Evolutionary conservation across 140 eudicot genomes (phyloP).

Genomic region (Stevia rebaudiana): DNA sequence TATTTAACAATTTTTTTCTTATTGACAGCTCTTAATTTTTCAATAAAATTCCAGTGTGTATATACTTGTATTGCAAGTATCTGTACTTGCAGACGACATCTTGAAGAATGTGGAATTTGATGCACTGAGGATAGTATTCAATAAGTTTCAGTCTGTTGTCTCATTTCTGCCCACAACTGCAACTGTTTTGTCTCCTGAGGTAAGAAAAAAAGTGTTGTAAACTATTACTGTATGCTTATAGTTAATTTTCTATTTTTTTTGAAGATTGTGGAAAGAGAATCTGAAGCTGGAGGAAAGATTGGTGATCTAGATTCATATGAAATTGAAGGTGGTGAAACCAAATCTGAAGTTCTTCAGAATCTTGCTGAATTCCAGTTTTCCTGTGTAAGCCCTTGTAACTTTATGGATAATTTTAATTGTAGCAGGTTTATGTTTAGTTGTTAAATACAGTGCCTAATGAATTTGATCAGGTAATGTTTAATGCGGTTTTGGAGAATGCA

Average conservation of each 20-base stretch:
- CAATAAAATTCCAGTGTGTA: neutral
- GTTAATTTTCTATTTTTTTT: slow-evolving; percentile 4
- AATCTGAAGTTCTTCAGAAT: slow-evolving; percentile 92
- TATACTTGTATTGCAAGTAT: slow-evolving; percentile 46
- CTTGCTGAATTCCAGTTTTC: slow-evolving; percentile 89
- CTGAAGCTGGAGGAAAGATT: slow-evolving; percentile 88
- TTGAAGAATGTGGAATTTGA: slow-evolving; percentile 89
- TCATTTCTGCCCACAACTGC: slow-evolving; percentile 76
- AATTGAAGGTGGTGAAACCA: slow-evolving; percentile 87
- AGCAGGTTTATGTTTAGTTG: neutral
- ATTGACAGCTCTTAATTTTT: neutral
- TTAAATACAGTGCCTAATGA: neutral
- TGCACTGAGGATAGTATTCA: slow-evolving; percentile 86
- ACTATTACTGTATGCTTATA: neutral
- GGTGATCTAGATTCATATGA: slow-evolving; percentile 69
- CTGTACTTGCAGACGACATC: slow-evolving; percentile 93
- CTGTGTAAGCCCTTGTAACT: slow-evolving; percentile 50
- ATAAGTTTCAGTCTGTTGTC: slow-evolving; percentile 90
- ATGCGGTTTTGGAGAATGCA: slow-evolving; percentile 93
- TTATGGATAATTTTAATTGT: neutral
- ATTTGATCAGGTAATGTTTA: slow-evolving; percentile 71
- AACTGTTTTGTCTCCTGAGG: slow-evolving; percentile 94
- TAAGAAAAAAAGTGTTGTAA: slow-evolving; percentile 11
- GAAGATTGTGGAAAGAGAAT: slow-evolving; percentile 88
- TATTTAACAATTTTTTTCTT: neutral